Evolutionary conservation across 257 asterid genomes (phyloP).

Genomic region (Paulownia fortunei): DNA sequence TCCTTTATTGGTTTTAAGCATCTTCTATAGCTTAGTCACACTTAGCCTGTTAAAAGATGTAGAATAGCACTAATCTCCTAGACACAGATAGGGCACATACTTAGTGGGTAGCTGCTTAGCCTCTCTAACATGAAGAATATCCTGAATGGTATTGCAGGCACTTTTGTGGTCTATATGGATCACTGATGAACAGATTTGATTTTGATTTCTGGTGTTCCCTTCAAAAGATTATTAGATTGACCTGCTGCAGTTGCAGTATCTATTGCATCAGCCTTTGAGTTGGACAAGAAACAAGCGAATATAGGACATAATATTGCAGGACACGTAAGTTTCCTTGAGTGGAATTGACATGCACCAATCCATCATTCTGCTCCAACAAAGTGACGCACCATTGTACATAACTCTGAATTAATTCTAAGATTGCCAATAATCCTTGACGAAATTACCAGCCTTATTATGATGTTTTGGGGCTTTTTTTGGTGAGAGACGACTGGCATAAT

Average conservation of each 20-base stretch:
- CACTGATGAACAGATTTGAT: constrained; percentile 48
- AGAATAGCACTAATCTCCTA: constrained; percentile 17
- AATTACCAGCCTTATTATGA: constrained; percentile 21
- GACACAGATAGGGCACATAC: constrained; percentile 33
- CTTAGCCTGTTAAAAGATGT: constrained; percentile 1
- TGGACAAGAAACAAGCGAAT: constrained; percentile 40
- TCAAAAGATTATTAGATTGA: constrained; percentile 47
- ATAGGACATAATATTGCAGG: constrained; percentile 26
- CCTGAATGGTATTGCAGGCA: constrained; percentile 60
- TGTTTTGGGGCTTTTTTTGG: constrained; percentile 28
- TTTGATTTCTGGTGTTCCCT: constrained; percentile 44
- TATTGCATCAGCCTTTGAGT: constrained; percentile 36
- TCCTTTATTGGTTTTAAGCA: background rate
- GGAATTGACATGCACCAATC: constrained; percentile 29
- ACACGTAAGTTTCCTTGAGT: constrained; percentile 24
- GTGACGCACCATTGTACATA: constrained; percentile 25
- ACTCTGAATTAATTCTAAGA: constrained; percentile 33
- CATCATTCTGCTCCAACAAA: constrained; percentile 31
- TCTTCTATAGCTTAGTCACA: constrained; percentile 16
- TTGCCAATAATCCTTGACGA: constrained; percentile 31
- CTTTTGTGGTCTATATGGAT: constrained; percentile 44
- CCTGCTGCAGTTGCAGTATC: constrained; percentile 44
- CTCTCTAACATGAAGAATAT: constrained; percentile 47
- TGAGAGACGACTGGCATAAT: constrained; percentile 20
- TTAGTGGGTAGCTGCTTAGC: constrained; percentile 44